phyloP scores from a whole-genome alignment of 2,329 filamentous ascomycete species.

The Trichoderma endophyticum region DNA sequence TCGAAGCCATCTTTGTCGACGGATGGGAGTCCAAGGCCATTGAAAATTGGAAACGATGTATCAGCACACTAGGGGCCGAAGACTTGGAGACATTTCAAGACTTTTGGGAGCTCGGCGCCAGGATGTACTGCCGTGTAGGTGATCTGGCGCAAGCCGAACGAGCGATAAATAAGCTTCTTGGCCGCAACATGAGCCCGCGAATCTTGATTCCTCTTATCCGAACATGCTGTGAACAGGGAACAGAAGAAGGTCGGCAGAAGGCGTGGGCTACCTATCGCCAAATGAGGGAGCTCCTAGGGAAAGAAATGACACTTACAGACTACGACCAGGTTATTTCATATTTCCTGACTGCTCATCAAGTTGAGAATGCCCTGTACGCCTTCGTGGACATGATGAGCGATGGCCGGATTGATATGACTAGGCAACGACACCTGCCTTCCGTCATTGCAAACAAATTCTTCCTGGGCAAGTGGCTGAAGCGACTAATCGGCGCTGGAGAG shows the following conservation, averaged over 20 bases:
- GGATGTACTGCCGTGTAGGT: constrained; percentile 58
- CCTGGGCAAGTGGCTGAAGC: constrained; percentile 84
- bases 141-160: constrained; percentile 58
- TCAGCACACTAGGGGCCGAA: constrained; percentile 49
- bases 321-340: constrained; percentile 72
- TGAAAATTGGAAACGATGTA: constrained; percentile 60
- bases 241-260: constrained; percentile 44
- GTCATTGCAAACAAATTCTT: constrained; percentile 71
- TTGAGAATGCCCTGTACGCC: constrained; percentile 66
- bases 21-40: constrained; percentile 60
- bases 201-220: constrained; percentile 67
- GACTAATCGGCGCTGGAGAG: constrained; percentile 70
- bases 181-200: constrained; percentile 48
- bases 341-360: constrained; percentile 64
- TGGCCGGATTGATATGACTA: constrained; percentile 48
- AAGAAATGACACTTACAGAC: constrained; percentile 64
- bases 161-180: constrained; percentile 53
- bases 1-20: constrained; percentile 64
- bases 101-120: constrained; percentile 64
- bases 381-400: constrained; percentile 89
- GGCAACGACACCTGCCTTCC: constrained; percentile 44
- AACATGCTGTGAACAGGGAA: constrained; percentile 56
- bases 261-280: constrained; percentile 68
- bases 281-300: constrained; percentile 59
- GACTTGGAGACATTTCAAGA: constrained; percentile 44